Evolutionary conservation across 2,329 filamentous ascomycete species (phyloP).

Genomic region (Dactylellina cionopaga): DNA sequence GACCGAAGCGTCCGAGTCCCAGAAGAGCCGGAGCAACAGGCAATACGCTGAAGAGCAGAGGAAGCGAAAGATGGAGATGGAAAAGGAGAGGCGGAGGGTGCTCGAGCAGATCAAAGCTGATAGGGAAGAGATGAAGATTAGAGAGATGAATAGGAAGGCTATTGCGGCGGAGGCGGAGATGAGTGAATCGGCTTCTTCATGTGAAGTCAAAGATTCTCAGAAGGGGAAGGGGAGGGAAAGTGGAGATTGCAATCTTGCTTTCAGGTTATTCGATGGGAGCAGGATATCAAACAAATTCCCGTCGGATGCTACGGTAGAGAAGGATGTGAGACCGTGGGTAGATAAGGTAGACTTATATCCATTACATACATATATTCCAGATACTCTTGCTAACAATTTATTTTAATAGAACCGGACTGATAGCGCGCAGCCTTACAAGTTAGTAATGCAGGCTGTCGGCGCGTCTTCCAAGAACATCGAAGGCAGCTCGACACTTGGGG

Average conservation of each 20-base stretch:
- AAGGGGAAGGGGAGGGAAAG: constrained; percentile 25
- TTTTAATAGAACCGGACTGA: constrained; percentile 30
- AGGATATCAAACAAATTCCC: constrained; percentile 35
- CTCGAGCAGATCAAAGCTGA: constrained; percentile 48
- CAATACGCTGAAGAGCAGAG: constrained; percentile 47
- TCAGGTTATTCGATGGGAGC: constrained; percentile 40
- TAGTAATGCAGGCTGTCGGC: constrained; percentile 10
- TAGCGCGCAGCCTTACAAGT: constrained; percentile 39
- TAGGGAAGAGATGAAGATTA: constrained; percentile 43
- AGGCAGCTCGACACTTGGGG: constrained; percentile 15
- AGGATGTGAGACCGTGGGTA: constrained; percentile 40
- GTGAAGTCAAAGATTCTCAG: background rate
- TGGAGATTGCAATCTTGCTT: constrained; percentile 34
- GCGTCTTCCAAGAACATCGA: constrained; percentile 39
- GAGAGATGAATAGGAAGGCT: constrained; percentile 46
- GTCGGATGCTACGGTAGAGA: constrained; percentile 16
- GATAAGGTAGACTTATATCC: constrained; percentile 18
- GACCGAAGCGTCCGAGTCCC: constrained; percentile 23
- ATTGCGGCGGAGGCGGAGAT: constrained; percentile 46
- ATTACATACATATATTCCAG: background rate
- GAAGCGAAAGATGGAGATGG: constrained; percentile 36
- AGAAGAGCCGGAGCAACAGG: constrained; percentile 19
- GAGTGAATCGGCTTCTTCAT: background rate
- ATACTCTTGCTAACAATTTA: constrained; percentile 2
- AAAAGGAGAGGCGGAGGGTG: constrained; percentile 36